Evolutionary conservation across 2,329 filamentous ascomycete species (phyloP), one percentile per base, ranked within the genome.

Genomic region (Cercospora zeae-maydis): DNA sequence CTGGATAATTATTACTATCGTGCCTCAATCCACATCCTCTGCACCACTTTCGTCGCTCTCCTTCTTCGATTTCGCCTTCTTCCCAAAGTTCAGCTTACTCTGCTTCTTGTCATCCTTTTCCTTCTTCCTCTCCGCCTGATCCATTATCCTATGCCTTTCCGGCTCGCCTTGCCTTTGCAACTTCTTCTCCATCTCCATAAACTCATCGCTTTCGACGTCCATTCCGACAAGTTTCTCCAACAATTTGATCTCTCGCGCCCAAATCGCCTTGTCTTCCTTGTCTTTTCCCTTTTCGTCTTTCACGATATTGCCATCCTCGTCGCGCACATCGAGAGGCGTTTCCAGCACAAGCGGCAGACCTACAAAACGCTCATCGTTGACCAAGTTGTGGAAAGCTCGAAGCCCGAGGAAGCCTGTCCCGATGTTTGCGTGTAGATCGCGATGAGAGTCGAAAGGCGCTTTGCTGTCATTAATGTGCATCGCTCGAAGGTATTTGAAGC

Each of bases 391-490:
- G 76, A 99, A 99, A 2, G 93, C 90, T 21, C 90, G 85, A 14
- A 99, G 83, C 0, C 95, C 95, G 0, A 99, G 83, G 74, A 96
- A 99, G 1, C 95, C 95, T 0, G 92, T 96, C 27, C 95, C 95
- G 66, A 99, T 98, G 74, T 97, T 98, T 67, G 93, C 92, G 77
- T 99, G 95, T 1, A 98, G 79, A 75, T 99, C 95, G 42, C 93
- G 86, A 68, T 92, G 86, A 36, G 91, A 95, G 45, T 78, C 82
- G 31, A 96, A 81, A 0, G 95, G 93, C 0, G 93, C 92, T 78
- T 98, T 99, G 78, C 90, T 96, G 78, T 99, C 95, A 76, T 99
- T 99, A 45, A 99, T 70, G 76, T 99, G 95, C 61, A 98, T 81
- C 0, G 95, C 95, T 64, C 87, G 87, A 7, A 99, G 84, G 71